These are phyloP conservation scores for Fusarium succisae DNA, from an alignment of 2,329 filamentous ascomycete species.

Conservation along the genomic window DNA sequence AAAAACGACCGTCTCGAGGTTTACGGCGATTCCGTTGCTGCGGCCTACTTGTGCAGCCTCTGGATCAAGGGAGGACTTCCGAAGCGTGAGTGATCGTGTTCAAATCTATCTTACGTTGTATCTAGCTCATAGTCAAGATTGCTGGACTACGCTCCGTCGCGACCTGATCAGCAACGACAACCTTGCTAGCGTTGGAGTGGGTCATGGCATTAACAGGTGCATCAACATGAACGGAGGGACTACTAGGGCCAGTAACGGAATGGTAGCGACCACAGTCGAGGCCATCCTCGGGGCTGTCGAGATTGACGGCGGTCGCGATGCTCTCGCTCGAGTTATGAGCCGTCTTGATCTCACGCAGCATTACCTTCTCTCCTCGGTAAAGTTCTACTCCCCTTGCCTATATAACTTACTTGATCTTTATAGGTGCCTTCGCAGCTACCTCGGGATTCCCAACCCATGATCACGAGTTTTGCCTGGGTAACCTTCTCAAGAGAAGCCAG, in stretches of 20 bases:
- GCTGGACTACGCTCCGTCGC: not conserved
- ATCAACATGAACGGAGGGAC: not conserved
- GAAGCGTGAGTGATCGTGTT: not conserved
- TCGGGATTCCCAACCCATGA: not conserved
- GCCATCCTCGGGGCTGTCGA: not conserved
- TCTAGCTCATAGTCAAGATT: not conserved
- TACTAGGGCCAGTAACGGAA: not conserved
- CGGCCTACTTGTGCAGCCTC: not conserved
- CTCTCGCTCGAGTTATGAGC: not conserved
- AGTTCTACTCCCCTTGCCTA: not conserved
- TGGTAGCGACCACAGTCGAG: not conserved
- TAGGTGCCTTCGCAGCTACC: not conserved
- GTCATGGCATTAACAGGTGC: too few relatives aligned
- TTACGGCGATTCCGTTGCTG: not conserved
- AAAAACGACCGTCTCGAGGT: not conserved
- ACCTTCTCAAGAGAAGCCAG: not conserved
- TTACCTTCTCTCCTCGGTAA: not conserved
- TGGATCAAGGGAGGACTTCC: not conserved
- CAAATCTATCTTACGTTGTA: accelerated
- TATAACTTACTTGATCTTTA: not conserved
- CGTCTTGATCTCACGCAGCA: not conserved
- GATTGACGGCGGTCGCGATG: not conserved
- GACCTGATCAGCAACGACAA: not conserved
- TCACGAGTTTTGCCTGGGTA: not conserved
- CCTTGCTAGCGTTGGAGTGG: too few relatives aligned